Evolutionary conservation across 2,329 filamentous ascomycete genomes (phyloP).

Genomic region (Colletotrichum musae): DNA sequence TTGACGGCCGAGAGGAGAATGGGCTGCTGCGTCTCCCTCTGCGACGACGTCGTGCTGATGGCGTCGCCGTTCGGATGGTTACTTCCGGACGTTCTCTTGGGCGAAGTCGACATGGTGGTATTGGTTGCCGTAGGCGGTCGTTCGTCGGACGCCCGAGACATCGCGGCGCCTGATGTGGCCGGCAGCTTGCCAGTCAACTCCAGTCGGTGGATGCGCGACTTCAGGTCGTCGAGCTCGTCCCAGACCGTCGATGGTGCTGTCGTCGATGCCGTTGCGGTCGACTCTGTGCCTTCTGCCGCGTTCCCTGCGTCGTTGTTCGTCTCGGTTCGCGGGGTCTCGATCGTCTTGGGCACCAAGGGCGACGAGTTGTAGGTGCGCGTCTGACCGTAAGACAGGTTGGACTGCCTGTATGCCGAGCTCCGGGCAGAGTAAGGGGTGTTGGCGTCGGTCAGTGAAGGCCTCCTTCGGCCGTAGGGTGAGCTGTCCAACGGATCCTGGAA

Average conservation of each 20-base stretch:
- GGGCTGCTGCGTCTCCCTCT: constrained; percentile 76
- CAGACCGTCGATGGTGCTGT: constrained; percentile 94
- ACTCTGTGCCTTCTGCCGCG: constrained; percentile 80
- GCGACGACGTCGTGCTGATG: constrained; percentile 57
- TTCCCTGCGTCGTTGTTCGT: constrained; percentile 54
- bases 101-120: constrained; percentile 92
- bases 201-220: constrained; percentile 90
- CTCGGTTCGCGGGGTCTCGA: constrained; percentile 55
- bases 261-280: constrained; percentile 86
- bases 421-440: constrained; percentile 58
- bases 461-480: constrained; percentile 49
- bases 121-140: constrained; percentile 92
- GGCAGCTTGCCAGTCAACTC: constrained; percentile 92
- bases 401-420: constrained; percentile 59
- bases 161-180: constrained; percentile 83
- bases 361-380: constrained; percentile 70
- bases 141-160: constrained; percentile 81
- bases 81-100: constrained; percentile 76
- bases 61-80: constrained; percentile 60
- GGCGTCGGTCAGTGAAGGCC: constrained; percentile 65
- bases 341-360: constrained; percentile 66
- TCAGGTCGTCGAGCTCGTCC: constrained; percentile 97
- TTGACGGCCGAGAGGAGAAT: constrained; percentile 84
- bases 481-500: constrained; percentile 59
- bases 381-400: constrained; percentile 54